Percentiles rank a stretch among this genome's conserved stretches.
Evolutionary conservation across 2,329 filamentous ascomycete species (phyloP).

Genomic region (Fragosphaeria purpurea): DNA sequence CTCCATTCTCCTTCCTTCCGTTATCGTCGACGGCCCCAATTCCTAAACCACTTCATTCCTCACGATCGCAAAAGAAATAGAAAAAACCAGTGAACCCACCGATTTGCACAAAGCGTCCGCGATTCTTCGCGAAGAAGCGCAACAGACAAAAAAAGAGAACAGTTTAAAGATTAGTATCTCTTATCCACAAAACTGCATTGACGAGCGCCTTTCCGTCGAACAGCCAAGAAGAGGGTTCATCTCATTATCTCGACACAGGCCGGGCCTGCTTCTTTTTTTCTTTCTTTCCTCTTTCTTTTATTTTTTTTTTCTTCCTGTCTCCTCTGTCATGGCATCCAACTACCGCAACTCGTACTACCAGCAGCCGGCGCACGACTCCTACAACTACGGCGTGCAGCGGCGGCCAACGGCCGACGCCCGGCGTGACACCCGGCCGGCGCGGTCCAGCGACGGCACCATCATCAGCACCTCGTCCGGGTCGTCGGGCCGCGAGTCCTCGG

Average conservation of each 20-base stretch:
- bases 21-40: neutral
- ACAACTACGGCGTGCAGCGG: conserved; percentile 29
- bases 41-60: conserved; percentile 5
- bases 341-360: conserved; percentile 46
- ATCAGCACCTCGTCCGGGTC: conserved; percentile 73
- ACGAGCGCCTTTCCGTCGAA: neutral
- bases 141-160: neutral
- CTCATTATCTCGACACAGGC: neutral
- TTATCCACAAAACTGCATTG: neutral
- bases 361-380: conserved; percentile 28
- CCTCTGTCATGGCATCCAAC: conserved; percentile 39
- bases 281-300: neutral
- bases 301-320: neutral
- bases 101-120: too few relatives aligned
- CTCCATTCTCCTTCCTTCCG: neutral
- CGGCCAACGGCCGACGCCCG: conserved; percentile 25
- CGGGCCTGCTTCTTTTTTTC: neutral
- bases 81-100: neutral
- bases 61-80: neutral
- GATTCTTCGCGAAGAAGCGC: too few relatives aligned
- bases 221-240: too few relatives aligned
- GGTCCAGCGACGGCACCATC: conserved; percentile 82
- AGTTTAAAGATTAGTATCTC: too few relatives aligned
- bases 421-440: conserved; percentile 41
- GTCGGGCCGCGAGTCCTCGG: conserved; percentile 65